A percentile compares a stretch with the other conserved stretches of the same genome.
Evolutionary conservation across 768 basidiomycete genomes (phyloP).

Genomic region (Suillus cothurnatus): DNA sequence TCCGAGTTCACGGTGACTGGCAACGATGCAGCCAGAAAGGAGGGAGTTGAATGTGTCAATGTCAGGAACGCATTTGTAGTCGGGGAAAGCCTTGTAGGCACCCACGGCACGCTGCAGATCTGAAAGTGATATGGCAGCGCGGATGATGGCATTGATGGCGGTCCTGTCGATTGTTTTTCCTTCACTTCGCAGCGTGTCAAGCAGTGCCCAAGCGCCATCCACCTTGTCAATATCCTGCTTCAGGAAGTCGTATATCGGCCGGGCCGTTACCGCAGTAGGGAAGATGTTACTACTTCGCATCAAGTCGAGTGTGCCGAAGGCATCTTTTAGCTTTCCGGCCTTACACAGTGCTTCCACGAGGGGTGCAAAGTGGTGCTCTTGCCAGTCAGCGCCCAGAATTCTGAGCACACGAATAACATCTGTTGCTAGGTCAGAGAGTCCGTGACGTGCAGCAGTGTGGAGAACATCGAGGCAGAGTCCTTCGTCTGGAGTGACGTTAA

Average conservation of each 20-base stretch:
- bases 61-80: constrained; percentile 58
- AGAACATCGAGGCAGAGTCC: constrained; percentile 72
- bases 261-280: constrained; percentile 53
- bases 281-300: constrained; percentile 59
- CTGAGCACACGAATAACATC: constrained; percentile 64
- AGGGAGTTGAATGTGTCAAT: constrained; percentile 70
- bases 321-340: constrained; percentile 59
- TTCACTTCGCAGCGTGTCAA: constrained; percentile 61
- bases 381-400: constrained; percentile 45
- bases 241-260: constrained; percentile 54
- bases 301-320: constrained; percentile 55
- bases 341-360: constrained; percentile 74
- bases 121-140: constrained; percentile 57
- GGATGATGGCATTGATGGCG: constrained; percentile 67
- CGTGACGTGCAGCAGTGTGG: constrained; percentile 71
- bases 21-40: constrained; percentile 61
- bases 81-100: constrained; percentile 64
- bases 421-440: constrained; percentile 68
- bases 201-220: constrained; percentile 63
- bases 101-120: constrained; percentile 80
- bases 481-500: constrained; percentile 67
- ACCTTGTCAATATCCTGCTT: constrained; percentile 50
- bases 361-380: constrained; percentile 78
- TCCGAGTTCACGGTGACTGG: constrained; percentile 65
- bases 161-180: constrained; percentile 55